A percentile compares a stretch with the other conserved stretches of the same genome.
Conservation (phyloP, 495 filamentous ascomycete genomes). For the Talaromyces nanjingensis region DNA sequence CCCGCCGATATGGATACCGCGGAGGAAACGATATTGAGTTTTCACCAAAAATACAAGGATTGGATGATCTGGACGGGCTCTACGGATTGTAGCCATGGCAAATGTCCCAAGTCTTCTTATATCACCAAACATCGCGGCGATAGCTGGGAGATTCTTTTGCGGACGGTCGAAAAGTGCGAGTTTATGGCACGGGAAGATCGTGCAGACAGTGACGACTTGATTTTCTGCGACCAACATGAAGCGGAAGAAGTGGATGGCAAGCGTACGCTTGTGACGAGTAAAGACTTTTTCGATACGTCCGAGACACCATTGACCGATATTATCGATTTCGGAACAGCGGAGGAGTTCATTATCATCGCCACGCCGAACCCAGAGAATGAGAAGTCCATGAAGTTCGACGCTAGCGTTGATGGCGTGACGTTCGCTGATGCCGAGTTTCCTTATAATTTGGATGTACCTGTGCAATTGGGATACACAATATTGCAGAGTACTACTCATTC, state of each 20-base stretch:
- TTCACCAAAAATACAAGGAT: slow-evolving; percentile 74
- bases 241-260: slow-evolving; percentile 52
- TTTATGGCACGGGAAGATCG: slow-evolving; percentile 67
- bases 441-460: slow-evolving; percentile 64
- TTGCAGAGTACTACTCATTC: slow-evolving; percentile 89
- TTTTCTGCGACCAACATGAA: slow-evolving; percentile 73
- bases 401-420: slow-evolving; percentile 71
- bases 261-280: slow-evolving; percentile 63
- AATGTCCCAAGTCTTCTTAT: slow-evolving; percentile 65
- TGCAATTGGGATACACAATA: slow-evolving; percentile 81
- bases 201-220: slow-evolving; percentile 52
- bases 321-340: slow-evolving; percentile 83
- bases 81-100: slow-evolving; percentile 42
- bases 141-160: slow-evolving; percentile 61
- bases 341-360: slow-evolving; percentile 90
- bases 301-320: slow-evolving; percentile 58
- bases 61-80: slow-evolving; percentile 89
- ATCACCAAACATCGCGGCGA: slow-evolving; percentile 68
- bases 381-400: slow-evolving; percentile 64
- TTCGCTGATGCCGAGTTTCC: slow-evolving; percentile 87
- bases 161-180: slow-evolving; percentile 68
- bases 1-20: slow-evolving; percentile 31
- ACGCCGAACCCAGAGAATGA: slow-evolving; percentile 55
- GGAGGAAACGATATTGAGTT: slow-evolving; percentile 48
- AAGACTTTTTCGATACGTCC: slow-evolving; percentile 63